Evolutionary conservation across 2,329 filamentous ascomycete genomes (phyloP).

Genomic region (Coleophoma eucalyptorum): DNA sequence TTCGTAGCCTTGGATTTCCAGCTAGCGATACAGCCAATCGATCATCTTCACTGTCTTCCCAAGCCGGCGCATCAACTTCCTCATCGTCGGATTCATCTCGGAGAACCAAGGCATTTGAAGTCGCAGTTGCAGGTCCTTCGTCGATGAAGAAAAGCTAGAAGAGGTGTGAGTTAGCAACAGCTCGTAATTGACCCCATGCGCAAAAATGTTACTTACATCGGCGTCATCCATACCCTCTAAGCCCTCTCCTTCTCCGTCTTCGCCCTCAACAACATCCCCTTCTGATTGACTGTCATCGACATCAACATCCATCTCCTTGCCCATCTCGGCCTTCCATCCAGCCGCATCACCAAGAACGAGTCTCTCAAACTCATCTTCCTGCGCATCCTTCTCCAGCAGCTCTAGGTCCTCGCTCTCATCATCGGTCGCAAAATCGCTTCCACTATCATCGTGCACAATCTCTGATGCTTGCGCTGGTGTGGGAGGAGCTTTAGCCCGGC

Average conservation of each 20-base stretch:
- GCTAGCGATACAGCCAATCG: slow-evolving; percentile 79
- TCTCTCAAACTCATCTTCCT: slow-evolving; percentile 81
- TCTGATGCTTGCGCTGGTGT: neutral
- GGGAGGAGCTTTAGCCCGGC: slow-evolving; percentile 11
- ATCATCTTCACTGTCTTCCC: slow-evolving; percentile 97
- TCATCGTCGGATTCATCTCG: slow-evolving; percentile 23
- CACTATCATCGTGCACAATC: slow-evolving; percentile 5
- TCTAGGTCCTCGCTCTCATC: slow-evolving; percentile 26
- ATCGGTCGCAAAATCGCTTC: slow-evolving; percentile 14
- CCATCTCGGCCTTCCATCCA: slow-evolving; percentile 76
- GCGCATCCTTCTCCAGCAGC: slow-evolving; percentile 66
- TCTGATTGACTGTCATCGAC: slow-evolving; percentile 6
- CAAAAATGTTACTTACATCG: slow-evolving; percentile 36
- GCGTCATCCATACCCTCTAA: slow-evolving; percentile 70
- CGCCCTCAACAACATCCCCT: slow-evolving; percentile 21
- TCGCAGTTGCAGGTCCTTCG: slow-evolving; percentile 26
- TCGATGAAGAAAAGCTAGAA: slow-evolving; percentile 32
- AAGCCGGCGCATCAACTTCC: slow-evolving; percentile 54
- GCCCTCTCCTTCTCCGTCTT: slow-evolving; percentile 41
- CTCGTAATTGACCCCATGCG: too few species aligned
- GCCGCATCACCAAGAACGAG: slow-evolving; percentile 83
- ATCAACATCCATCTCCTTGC: slow-evolving; percentile 41
- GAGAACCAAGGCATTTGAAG: slow-evolving; percentile 15
- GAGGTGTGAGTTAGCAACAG: too few species aligned
- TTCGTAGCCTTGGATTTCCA: slow-evolving; percentile 70